Evolutionary conservation across 108 stramenopile genomes (phyloP).

Genomic region (Skeletonema menzelii): DNA sequence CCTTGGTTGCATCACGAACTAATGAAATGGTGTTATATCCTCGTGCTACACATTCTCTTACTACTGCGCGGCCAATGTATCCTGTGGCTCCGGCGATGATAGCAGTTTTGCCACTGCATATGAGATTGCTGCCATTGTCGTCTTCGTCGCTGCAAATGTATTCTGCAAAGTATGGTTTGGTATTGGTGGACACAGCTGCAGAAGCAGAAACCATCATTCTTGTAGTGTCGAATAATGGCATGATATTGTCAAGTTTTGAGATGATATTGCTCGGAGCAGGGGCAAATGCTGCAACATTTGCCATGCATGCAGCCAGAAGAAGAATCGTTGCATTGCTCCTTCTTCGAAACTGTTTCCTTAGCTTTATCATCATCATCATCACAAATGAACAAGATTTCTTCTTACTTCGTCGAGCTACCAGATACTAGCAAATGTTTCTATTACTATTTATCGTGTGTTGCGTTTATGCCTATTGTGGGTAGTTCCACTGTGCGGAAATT

Average conservation of each 20-base stretch:
- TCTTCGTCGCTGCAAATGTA: not conserved
- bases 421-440: too few relatives aligned
- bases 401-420: too few relatives aligned
- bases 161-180: not conserved
- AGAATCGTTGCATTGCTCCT: not conserved
- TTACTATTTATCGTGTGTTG: too few relatives aligned
- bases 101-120: slow-evolving; percentile 37
- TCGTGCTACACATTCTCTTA: slow-evolving; percentile 50
- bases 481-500: too few relatives aligned
- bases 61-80: slow-evolving; percentile 62
- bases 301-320: not conserved
- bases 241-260: not conserved
- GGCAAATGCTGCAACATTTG: not conserved
- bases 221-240: not conserved
- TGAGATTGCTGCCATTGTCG: not conserved
- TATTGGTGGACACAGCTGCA: not conserved
- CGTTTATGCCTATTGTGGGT: too few relatives aligned
- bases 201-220: not conserved
- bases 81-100: slow-evolving; percentile 63
- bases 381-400: too few relatives aligned
- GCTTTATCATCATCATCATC: not conserved
- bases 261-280: not conserved
- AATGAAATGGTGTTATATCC: slow-evolving; percentile 58
- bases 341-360: not conserved
- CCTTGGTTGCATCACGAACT: slow-evolving; percentile 37